Evolutionary conservation across 257 asterid genomes (phyloP).

Genomic region (Lycium ferocissimum): DNA sequence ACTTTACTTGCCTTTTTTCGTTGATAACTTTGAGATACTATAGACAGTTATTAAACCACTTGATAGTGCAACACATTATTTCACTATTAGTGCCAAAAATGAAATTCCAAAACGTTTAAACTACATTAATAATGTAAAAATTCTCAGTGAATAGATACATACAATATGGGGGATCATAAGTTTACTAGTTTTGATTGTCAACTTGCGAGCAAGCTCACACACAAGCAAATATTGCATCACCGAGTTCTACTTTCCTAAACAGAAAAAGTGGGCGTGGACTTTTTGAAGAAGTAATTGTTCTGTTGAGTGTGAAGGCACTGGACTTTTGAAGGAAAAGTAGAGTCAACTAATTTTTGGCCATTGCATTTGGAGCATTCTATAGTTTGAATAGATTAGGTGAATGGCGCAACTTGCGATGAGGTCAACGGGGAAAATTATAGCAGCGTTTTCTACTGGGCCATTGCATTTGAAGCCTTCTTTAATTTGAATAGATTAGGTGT

Average conservation of each 20-base stretch:
- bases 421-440: slow-evolving; percentile 5
- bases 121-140: too few species aligned
- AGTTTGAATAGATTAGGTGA: slow-evolving; percentile 10
- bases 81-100: too few species aligned
- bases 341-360: slow-evolving; percentile 26
- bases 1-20: too few species aligned
- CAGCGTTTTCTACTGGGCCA: background rate
- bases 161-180: too few species aligned
- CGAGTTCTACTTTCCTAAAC: background rate
- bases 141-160: too few species aligned
- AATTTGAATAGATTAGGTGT: slow-evolving; percentile 16
- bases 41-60: too few species aligned
- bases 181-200: too few species aligned
- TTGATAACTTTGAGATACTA: too few species aligned
- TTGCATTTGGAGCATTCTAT: slow-evolving; percentile 6
- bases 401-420: background rate
- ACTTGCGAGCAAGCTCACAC: too few species aligned
- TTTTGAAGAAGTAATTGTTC: background rate
- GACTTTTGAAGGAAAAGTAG: background rate
- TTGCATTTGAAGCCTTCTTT: background rate
- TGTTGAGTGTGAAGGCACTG: slow-evolving; percentile 15
- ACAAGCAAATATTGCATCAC: background rate
- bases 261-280: background rate
- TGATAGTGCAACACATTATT: too few species aligned
- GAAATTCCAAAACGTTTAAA: too few species aligned